phyloP scores from a whole-genome alignment of 2,329 filamentous ascomycete species.

The Calonectria honghensis region DNA sequence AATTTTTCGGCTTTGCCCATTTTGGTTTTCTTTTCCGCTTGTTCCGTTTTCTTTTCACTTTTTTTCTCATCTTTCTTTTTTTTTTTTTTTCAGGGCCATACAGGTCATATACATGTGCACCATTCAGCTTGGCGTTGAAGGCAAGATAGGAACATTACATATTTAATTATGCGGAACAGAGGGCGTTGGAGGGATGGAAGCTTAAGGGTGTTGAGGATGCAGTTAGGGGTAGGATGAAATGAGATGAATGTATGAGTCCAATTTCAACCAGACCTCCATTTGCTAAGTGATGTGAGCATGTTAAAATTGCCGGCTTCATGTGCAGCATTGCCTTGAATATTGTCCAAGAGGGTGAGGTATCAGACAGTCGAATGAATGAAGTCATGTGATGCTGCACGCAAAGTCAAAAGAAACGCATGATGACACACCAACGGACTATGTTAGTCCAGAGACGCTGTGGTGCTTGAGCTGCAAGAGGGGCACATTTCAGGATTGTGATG shows the following conservation, averaged over 20 bases:
- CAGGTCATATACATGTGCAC: conserved; percentile 47
- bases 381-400: conserved; percentile 45
- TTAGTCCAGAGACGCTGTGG: background rate
- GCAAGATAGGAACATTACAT: conserved; percentile 45
- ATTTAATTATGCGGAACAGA: conserved; percentile 47
- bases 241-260: conserved; percentile 52
- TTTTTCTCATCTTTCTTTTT: conserved; percentile 27
- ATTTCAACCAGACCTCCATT: background rate
- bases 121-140: conserved; percentile 54
- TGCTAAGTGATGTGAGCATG: background rate
- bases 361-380: background rate
- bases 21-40: conserved; percentile 10
- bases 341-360: background rate
- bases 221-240: conserved; percentile 43
- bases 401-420: conserved; percentile 38
- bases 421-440: conserved; percentile 45
- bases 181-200: conserved; percentile 48
- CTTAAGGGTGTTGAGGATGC: conserved; percentile 36
- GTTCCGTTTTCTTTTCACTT: conserved; percentile 1
- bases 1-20: background rate
- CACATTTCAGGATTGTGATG: conserved; percentile 22
- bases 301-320: background rate
- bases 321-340: background rate
- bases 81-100: conserved; percentile 45
- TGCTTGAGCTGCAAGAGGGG: conserved; percentile 22